Base-by-base conservation (phyloP, 371 early-diverging fungal species). In the Mortierella sp. region DNA sequence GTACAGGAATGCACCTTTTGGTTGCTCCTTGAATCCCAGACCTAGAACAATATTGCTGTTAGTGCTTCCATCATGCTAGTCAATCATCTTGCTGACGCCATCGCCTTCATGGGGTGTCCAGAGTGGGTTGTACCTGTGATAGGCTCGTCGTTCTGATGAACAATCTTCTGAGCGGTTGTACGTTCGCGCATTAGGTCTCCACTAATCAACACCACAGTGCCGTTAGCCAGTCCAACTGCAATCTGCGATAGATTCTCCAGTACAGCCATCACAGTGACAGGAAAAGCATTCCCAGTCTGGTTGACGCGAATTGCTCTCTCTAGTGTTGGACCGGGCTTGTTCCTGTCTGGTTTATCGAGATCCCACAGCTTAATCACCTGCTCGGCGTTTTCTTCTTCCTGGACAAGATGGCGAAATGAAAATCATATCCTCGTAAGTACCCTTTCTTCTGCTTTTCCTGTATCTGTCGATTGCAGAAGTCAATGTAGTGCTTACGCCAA, bases 171-270 rank as follows among this genome's bases (percentile, higher is more conserved):
- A 58, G 94, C 94, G 0, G 89, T 88, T 24, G 87, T 85, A 24
- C 91, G 84, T 61, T 94, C 94, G 49, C 90, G 88, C 45, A 87
- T 85, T 6, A 96, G 79, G 72, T 94, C 94, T 2, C 96, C 95
- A 27, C 92, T 87, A 29, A 94, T 87, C 55, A 93, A 80, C 19
- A 96, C 81, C 0, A 96, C 95, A 1, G 90, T 87, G 24, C 97
- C 98, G 71, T 95, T 95, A 2, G 94, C 93, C 62, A 97, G 82
- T 0, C 96, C 98, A 41, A 96, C 81, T 5, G 96, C 96, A 7
- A 93, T 80, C 78, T 95, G 96, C 7, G 94, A 85, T 79, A 96
- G 77, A 58, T 88, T 90, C 47, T 94, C 94, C 17, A 94, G 73
- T 0, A 90, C 88, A 19, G 95, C 92, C 34, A 97, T 80, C 0